These are phyloP conservation scores for Colletotrichum brevisporum DNA, from an alignment of 2,329 filamentous ascomycete species.

Conservation along the genomic window DNA sequence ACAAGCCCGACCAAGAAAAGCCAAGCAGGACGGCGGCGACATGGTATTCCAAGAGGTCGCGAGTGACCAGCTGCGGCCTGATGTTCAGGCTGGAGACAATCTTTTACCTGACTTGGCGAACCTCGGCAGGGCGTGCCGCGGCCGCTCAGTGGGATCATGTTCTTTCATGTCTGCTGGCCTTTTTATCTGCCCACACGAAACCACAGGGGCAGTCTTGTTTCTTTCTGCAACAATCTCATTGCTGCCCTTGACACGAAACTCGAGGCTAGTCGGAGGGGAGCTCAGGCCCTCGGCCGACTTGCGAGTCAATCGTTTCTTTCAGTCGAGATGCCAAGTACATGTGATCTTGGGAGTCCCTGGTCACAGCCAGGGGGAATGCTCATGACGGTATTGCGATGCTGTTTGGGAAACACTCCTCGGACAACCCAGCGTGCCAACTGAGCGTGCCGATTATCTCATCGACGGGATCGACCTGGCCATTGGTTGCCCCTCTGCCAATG, in stretches of 20 bases:
- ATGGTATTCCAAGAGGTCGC: background rate
- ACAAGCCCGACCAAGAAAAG: background rate
- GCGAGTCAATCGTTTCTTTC: background rate
- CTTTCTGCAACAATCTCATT: background rate
- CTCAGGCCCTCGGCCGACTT: background rate
- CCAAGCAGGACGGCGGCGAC: constrained; percentile 1
- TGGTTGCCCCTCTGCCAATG: constrained; percentile 16
- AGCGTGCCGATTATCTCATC: constrained; percentile 22
- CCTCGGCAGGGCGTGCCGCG: background rate
- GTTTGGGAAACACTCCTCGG: background rate
- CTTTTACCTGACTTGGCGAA: background rate
- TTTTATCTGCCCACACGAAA: background rate
- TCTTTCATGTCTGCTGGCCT: background rate
- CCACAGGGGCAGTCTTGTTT: background rate
- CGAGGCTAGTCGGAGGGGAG: background rate
- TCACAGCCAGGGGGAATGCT: constrained; percentile 1
- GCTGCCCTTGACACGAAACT: background rate
- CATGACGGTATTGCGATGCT: constrained; percentile 4
- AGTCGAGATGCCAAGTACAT: background rate
- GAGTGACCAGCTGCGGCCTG: background rate
- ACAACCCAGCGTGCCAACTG: background rate
- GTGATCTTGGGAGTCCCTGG: constrained; percentile 18
- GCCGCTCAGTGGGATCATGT: background rate
- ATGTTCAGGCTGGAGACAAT: constrained; percentile 7
- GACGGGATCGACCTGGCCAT: constrained; percentile 16